Conservation (phyloP, 169 alveolate species). For the Ichthyophthirius multifiliis region DNA sequence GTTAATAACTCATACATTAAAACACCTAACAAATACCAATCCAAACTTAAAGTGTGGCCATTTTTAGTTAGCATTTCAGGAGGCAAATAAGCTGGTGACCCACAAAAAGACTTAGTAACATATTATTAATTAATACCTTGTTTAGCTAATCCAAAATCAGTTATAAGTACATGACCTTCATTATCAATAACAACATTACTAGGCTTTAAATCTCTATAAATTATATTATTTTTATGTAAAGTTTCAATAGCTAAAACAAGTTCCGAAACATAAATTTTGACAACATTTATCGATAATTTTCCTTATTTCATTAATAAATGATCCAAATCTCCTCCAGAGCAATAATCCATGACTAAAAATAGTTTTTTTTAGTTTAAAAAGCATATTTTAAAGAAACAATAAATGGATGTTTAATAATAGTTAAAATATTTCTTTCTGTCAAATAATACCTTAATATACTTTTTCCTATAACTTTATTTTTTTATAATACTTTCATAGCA, state of each 20-base stretch:
- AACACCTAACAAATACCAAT: conserved; percentile 84
- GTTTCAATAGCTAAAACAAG: conserved; percentile 78
- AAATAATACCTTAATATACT: conserved; percentile 70
- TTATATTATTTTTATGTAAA: conserved; percentile 76
- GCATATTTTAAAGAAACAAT: conserved; percentile 72
- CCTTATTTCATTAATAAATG: conserved; percentile 57
- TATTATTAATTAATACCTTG: conserved; percentile 56
- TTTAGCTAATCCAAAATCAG: conserved; percentile 86
- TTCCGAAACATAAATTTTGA: conserved; percentile 75
- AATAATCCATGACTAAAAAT: conserved; percentile 80
- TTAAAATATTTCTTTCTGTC: conserved; percentile 73
- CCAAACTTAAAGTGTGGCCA: conserved; percentile 53
- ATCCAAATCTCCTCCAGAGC: conserved; percentile 66
- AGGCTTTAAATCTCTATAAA: conserved; percentile 85
- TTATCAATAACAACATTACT: conserved; percentile 79
- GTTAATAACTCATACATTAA: conserved; percentile 75
- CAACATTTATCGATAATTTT: conserved; percentile 62
- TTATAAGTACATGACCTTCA: conserved; percentile 81
- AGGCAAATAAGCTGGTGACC: conserved; percentile 78
- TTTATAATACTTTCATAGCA: conserved; percentile 65
- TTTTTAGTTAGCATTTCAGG: conserved; percentile 67
- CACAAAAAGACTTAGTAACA: conserved; percentile 58
- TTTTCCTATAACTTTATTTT: conserved; percentile 57
- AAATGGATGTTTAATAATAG: conserved; percentile 76
- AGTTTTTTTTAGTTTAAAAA: conserved; percentile 73